Evolutionary conservation across 345 rosid species (phyloP), one percentile per base, ranked within the genome.

Genomic region (Salix koriyanagi): DNA sequence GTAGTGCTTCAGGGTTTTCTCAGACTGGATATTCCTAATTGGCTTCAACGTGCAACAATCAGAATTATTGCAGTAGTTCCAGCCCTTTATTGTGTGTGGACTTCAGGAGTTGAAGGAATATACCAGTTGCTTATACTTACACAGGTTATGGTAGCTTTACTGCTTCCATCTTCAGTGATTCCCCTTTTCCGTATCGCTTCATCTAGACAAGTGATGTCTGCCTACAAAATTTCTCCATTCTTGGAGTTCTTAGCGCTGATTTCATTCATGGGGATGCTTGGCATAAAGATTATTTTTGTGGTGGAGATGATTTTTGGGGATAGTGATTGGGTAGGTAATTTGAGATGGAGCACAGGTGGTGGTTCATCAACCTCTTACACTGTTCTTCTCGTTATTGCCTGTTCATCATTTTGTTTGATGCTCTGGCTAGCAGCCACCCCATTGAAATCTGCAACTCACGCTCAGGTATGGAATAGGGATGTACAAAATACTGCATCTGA

Each of bases 391-490:
- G 73, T 84, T 66, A 86, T 88, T 42, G 89, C 92, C 82, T 85
- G 83, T 87, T 86, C 87, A 16, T 91, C 98, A 71, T 84, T 92
- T 68, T 87, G 90, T 84, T 70, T 94, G 88, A 92, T 88, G 92
- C 91, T 96, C 37, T 92, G 98, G 99, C 86, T 96, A 58, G 90
- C 86, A 41, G 92, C 95, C 30, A 92, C 93, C 12, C 98, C 99
- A 0, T 81, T 96, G 84, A 96, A 90, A 81, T 94, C 99, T 69
- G 89, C 89, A 6, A 91, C 85, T 72, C 76, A 91, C 75, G 82
- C 89, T 86, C 90, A 81, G 67, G 80, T 36, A 21, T 86, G 86
- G 94, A 90, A 80, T 78, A 82, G 86, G 90, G 94, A 92, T 69
- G 75, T 65, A 28, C 85, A 79, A 50, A 79, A 79, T 75, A 46